phyloP scores from a whole-genome alignment of 225 moss, liverwort and hornwort genomes.

The Takakia lepidozioides region DNA sequence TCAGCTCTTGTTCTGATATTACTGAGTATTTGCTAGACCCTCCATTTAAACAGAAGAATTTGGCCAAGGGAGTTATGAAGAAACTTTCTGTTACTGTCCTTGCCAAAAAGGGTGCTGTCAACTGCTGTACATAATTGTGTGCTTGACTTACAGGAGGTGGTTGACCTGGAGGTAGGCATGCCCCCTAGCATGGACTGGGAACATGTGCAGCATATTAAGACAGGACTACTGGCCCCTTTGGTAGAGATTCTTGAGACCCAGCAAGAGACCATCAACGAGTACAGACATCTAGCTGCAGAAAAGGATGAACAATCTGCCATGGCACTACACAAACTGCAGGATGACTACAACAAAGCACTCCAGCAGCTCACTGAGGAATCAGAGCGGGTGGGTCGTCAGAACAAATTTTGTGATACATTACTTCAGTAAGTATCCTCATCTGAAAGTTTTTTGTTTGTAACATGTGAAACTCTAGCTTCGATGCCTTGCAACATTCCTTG shows the following conservation, averaged over 20 bases:
- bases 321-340: conserved; percentile 21
- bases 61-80: too few relatives aligned
- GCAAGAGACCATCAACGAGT: too few relatives aligned
- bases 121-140: too few relatives aligned
- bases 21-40: too few relatives aligned
- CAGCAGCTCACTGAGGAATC: conserved; percentile 18
- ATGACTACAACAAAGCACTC: conserved; percentile 27
- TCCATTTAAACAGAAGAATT: too few relatives aligned
- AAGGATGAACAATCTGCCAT: conserved; percentile 20
- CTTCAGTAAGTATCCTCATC: neutral
- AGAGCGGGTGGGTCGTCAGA: conserved; percentile 3
- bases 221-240: conserved; percentile 27
- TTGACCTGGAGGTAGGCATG: too few relatives aligned
- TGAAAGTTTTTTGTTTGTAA: too few relatives aligned
- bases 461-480: neutral
- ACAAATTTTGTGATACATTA: neutral
- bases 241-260: conserved; percentile 27
- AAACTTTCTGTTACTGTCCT: too few relatives aligned
- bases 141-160: too few relatives aligned
- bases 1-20: too few relatives aligned
- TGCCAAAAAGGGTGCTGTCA: too few relatives aligned
- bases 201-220: conserved; percentile 21
- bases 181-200: conserved; percentile 16
- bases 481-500: conserved; percentile 6
- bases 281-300: conserved; percentile 9